Evolutionary conservation across 306 rosid species (phyloP), one percentile per base, ranked within the genome.

Genomic region (Calophaca sinica): DNA sequence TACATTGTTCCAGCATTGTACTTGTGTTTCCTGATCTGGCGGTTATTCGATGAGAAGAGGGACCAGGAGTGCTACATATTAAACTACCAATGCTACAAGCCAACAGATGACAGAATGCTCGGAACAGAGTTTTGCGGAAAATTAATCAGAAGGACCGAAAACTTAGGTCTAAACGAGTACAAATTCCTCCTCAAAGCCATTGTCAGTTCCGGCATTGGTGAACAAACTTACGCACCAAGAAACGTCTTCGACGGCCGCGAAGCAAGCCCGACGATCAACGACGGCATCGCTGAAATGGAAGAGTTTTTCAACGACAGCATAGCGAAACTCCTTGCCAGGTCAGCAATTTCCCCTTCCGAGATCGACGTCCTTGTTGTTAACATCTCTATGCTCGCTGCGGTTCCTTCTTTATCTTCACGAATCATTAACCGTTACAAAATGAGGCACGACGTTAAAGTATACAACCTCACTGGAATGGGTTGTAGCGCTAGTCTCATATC

Each of bases 401-500:
- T 86, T 2, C 98, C 98, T 4, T 94, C 98, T 0, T 44, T 91
- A 2, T 67, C 98, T 0, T 71, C 96, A 0, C 65, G 87, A 4
- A 91, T 94, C 41, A 81, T 94, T 15, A 88, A 89, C 67, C 89
- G 26, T 26, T 94, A 84, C 86, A 94, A 88, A 68, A 1, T 94
- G 81, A 79, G 90, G 5, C 85, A 89, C 8, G 93, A 94, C 42
- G 61, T 94, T 5, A 94, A 94, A 69, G 99, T 89, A 4, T 92
- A 79, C 74, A 94, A 91, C 20, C 89, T 94, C 80, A 87, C 87
- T 6, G 99, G 93, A 0, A 94, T 94, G 99, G 99, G 99, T 0
- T 94, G 99, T 74, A 88, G 96, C 26, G 99, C 99, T 0, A 91
- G 97, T 70, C 81, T 94, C 0, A 87, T 94, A 9, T 92, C 99